Percentiles rank a stretch among this genome's conserved stretches.
Evolutionary conservation across 306 rosid species (phyloP).

Genomic region (Inga oerstediana): DNA sequence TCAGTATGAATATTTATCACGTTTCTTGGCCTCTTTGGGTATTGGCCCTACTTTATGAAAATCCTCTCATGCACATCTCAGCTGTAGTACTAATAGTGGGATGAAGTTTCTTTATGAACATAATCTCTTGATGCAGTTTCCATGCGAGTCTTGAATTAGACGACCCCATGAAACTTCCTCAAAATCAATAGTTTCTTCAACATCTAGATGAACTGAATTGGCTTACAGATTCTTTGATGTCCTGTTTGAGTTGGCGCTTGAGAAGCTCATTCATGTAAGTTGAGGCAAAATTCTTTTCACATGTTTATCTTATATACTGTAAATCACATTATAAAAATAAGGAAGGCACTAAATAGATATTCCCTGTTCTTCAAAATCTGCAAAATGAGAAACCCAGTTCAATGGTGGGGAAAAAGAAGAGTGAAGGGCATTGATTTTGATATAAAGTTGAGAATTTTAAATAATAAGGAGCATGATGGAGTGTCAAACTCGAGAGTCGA

Average conservation of each 20-base stretch:
- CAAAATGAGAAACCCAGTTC: neutral
- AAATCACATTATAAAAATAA: no score
- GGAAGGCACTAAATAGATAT: no score
- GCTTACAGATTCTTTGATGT: neutral
- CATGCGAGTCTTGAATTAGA: neutral
- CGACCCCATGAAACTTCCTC: neutral
- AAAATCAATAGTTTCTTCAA: neutral
- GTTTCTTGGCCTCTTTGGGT: neutral
- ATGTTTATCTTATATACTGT: no score
- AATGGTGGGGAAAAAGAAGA: neutral
- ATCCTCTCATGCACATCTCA: neutral
- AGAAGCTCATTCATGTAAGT: no score
- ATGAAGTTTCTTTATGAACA: neutral
- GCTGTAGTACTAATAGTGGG: neutral
- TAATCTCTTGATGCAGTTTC: neutral
- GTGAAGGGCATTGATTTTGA: constrained; percentile 23
- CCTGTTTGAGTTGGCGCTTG: no score
- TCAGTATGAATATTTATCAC: neutral
- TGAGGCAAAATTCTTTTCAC: no score
- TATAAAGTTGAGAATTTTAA: constrained; percentile 32
- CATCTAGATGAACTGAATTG: neutral
- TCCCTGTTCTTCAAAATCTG: neutral
- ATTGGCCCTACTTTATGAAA: neutral
- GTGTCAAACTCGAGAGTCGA: constrained; percentile 31
- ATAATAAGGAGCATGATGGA: constrained; percentile 30